These are phyloP conservation scores for Pholiota microspora DNA, from an alignment of 768 basidiomycete species.

Conservation along the genomic window DNA sequence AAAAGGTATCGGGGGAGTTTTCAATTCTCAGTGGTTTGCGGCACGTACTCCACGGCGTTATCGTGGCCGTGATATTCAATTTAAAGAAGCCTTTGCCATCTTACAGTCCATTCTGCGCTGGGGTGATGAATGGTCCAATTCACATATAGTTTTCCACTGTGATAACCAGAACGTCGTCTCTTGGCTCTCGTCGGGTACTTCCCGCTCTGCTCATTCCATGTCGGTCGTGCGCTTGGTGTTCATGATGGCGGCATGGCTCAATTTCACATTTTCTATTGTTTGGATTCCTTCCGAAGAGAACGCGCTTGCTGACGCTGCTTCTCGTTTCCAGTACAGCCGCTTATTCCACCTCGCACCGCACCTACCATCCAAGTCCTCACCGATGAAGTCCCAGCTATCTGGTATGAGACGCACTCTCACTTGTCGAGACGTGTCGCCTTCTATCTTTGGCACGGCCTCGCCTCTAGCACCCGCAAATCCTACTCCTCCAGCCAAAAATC, in stretches of 20 bases:
- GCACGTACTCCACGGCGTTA: slow-evolving; percentile 21
- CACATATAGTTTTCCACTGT: slow-evolving; percentile 24
- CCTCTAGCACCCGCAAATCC: slow-evolving; percentile 25
- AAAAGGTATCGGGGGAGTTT: too few species aligned
- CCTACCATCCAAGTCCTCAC: background rate
- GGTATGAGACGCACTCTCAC: background rate
- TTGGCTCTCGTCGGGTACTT: slow-evolving; percentile 8
- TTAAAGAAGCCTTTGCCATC: slow-evolving; percentile 31
- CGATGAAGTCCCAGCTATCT: background rate
- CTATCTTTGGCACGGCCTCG: slow-evolving; percentile 1
- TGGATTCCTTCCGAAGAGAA: slow-evolving; percentile 23
- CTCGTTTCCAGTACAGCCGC: slow-evolving; percentile 22
- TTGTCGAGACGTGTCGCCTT: background rate
- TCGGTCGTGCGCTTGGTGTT: slow-evolving; percentile 13
- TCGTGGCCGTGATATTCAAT: slow-evolving; percentile 26
- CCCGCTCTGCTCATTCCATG: slow-evolving; percentile 11
- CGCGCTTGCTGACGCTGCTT: slow-evolving; percentile 25
- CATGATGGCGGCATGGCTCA: slow-evolving; percentile 17
- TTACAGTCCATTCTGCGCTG: slow-evolving; percentile 28
- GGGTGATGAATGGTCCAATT: slow-evolving; percentile 21
- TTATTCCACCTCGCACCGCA: background rate
- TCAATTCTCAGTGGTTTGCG: slow-evolving; percentile 23
- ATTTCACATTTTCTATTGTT: slow-evolving; percentile 21
- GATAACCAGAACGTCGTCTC: slow-evolving; percentile 8
- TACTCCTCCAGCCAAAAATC: slow-evolving; percentile 29